A percentile compares a stretch with the other conserved stretches of the same genome.
phyloP scores from a whole-genome alignment of 805 yeast genomes.

The Blastobotrys americana region DNA sequence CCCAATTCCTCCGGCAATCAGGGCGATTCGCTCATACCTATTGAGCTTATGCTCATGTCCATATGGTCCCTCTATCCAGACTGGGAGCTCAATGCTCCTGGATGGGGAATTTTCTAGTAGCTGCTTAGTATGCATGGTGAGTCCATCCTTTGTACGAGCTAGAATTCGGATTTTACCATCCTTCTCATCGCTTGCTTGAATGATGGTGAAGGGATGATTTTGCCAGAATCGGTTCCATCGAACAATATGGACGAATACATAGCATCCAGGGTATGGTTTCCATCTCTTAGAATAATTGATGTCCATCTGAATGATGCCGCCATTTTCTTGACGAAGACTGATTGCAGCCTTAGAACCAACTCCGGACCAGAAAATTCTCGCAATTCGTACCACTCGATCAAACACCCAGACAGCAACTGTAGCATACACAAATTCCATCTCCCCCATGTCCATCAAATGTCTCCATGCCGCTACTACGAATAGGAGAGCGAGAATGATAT shows the following conservation, averaged over 20 bases:
- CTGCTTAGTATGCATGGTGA: conserved; percentile 12
- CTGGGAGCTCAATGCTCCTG: conserved; percentile 13
- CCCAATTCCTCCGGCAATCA: conserved; percentile 56
- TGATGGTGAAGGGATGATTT: conserved; percentile 62
- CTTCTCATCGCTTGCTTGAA: conserved; percentile 14
- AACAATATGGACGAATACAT: conserved; percentile 50
- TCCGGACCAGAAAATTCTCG: conserved; percentile 53
- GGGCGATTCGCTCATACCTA: conserved; percentile 34
- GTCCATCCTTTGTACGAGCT: conserved; percentile 16
- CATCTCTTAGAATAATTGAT: conserved; percentile 38
- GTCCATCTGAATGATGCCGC: conserved; percentile 19
- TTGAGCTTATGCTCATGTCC: conserved; percentile 40
- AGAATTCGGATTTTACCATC: conserved; percentile 14
- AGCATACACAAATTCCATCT: conserved; percentile 37
- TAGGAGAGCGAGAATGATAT: conserved; percentile 45
- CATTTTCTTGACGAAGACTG: conserved; percentile 4
- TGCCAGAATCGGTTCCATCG: conserved; percentile 53
- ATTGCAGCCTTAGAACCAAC: conserved; percentile 25
- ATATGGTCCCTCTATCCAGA: conserved; percentile 57
- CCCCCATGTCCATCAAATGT: conserved; percentile 33
- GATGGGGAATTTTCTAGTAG: background rate
- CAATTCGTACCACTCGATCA: conserved; percentile 53
- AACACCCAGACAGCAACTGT: conserved; percentile 60
- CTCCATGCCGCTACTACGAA: conserved; percentile 53
- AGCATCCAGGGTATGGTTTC: conserved; percentile 48